Base-by-base conservation (phyloP, 1,284 basidiomycete species). In the Meira nashicola region DNA sequence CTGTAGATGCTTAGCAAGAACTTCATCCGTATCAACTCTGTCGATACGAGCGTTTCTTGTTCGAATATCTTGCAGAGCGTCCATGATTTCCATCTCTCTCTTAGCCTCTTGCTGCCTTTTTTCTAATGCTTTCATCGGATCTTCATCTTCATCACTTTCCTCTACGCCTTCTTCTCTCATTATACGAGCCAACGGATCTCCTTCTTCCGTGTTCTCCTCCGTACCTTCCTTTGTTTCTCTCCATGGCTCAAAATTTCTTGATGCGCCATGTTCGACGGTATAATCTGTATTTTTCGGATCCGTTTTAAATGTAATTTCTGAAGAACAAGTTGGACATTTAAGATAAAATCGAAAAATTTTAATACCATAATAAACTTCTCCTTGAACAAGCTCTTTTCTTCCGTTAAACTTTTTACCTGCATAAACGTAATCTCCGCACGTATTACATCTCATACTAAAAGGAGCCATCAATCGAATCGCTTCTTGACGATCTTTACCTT, bases 351-450 rank as follows among this genome's bases (percentile, higher is more conserved):
- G 68, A 58, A 78, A 90, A 63, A 93, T 94, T 80, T 95, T 95
- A 83, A 99, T 96, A 12, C 93, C 93, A 81, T 91, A 92, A 77
- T 99, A 99, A 70, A 94, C 91, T 78, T 98, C 92, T 0, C 90
- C 92, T 7, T 91, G 87, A 14, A 95, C 95, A 0, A 92, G 95
- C 82, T 98, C 95, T 78, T 99, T 98, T 54, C 94, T 85, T 1
- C 95, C 95, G 71, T 99, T 98, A 83, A 99, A 98, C 81, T 98
- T 99, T 82, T 97, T 97, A 48, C 94, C 95, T 78, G 96, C 83
- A 74, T 83, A 83, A 49, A 97, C 89, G 78, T 96, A 98, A 80
- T 98, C 95, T 58, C 93, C 94, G 73, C 94, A 98, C 11, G 89
- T 89, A 74, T 78, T 79, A 72, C 80, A 81, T n/a, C 80, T 73